Base-by-base conservation (phyloP, 2,329 filamentous ascomycete species). In the Juglanconis juglandina region DNA sequence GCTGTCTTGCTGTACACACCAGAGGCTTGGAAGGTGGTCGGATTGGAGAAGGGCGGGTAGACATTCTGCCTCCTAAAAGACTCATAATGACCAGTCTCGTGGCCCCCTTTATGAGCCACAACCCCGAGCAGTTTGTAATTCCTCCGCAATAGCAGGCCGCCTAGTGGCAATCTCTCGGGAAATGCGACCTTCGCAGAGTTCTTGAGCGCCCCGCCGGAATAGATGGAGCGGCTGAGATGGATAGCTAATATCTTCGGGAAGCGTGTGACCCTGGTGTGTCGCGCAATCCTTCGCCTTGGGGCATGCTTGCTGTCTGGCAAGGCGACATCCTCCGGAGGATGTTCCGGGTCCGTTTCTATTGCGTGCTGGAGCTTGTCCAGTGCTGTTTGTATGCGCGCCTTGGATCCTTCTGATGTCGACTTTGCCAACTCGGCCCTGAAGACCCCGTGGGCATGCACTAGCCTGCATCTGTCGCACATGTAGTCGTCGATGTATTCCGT, bases 401-500 rank as follows among this genome's bases (percentile, higher is more conserved):
- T 82, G 65, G 82, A 84, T 24, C 72, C 72, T 5, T 83, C 79
- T 0, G 84, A 83, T 30, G 73, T 79, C 3, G 83, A 79, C 58
- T 77, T 82, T 39, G 77, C 74, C 39, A 88, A 71, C 64, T 92
- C 86, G 6, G 79, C 76, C 63, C 85, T 78, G 64, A 91, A 84
- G 54, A 82, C 75, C 35, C 86, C 79, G 56, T 91, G 77, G 4
- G 92, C 92, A 72, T 96, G 90, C 48, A 91, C 76, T n/a, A 99
- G 80, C 30, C 92, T 87, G 71, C 95, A 99, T 75, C 87, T 90
- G 68, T 97, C 95, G 76, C 95, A 99, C 67, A 91, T 93, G 79
- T 96, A 99, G 72, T 96, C 95, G 64, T 98, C 94, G 66, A 99
- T 97, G 71, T 92, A 89, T 73, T 99, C 95, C 0, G 91, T 92